Conservation (phyloP, 2,329 filamentous ascomycete genomes). For the Chalaropsis thielavioides region DNA sequence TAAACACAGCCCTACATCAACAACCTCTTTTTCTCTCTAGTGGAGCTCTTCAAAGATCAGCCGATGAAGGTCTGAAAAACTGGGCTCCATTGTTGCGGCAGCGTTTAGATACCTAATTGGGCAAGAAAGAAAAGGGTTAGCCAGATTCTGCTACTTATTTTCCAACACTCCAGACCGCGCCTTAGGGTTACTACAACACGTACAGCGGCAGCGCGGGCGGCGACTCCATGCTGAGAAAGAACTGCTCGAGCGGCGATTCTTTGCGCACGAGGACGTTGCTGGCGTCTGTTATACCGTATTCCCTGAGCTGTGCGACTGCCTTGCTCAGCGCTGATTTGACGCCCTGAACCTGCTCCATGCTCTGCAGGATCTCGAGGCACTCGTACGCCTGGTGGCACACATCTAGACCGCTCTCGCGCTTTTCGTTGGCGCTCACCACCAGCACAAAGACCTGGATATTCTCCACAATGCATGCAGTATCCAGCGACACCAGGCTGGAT, state of each 20-base stretch:
- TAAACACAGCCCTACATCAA: too few species aligned
- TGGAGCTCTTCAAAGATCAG: background rate
- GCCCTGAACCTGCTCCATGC: slow-evolving; percentile 22
- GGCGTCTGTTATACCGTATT: background rate
- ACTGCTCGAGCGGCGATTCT: background rate
- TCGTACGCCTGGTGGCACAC: slow-evolving; percentile 12
- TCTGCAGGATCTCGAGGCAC: slow-evolving; percentile 20
- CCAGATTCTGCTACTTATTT: background rate
- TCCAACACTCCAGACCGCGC: background rate
- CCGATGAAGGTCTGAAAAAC: background rate
- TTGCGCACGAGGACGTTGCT: background rate
- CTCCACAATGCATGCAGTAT: slow-evolving; percentile 21
- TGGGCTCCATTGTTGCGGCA: background rate
- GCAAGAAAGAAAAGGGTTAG: background rate
- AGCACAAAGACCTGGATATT: slow-evolving; percentile 22
- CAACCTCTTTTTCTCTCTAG: background rate
- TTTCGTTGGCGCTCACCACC: slow-evolving; percentile 16
- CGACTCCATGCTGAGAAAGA: slow-evolving; percentile 3
- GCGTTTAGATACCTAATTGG: background rate
- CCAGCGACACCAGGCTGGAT: slow-evolving; percentile 21
- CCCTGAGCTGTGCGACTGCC: background rate
- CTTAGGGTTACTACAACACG: background rate
- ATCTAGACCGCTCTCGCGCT: background rate
- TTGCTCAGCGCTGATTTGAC: slow-evolving; percentile 4
- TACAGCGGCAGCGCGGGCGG: background rate